Evolutionary conservation across 169 alveolate genomes (phyloP), one percentile per base, ranked within the genome.

Genomic region (Plasmodium adleri): DNA sequence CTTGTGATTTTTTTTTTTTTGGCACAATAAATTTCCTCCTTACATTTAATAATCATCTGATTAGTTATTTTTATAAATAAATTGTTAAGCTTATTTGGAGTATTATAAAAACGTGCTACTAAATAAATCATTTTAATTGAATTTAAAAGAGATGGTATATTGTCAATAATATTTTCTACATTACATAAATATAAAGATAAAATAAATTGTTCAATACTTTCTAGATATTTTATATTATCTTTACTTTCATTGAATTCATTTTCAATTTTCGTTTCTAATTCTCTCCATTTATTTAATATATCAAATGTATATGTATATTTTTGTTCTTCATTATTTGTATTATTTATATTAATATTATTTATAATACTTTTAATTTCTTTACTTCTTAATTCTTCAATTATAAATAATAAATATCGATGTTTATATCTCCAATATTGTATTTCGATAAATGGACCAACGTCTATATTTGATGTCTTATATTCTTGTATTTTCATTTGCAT

Each of bases 61-160:
- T 97, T 97, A 12, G 99, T 97, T 90, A 98, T 97, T 96, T 98
- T 98, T 59, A 97, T 97, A 95, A 98, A 97, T 72, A 98, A 93
- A 54, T 96, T 97, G 22, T 99, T 98, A 98, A 98, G 97, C 90
- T 98, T 95, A 74, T 97, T 98, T 59, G 98, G 97, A 56, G 99
- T 97, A 94, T 98, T 98, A 95, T 98, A 98, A 94, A 97, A 97
- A 70, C 99, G 96, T 22, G 99, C 99, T 80, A 98, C 98, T 52
- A 99, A 96, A 92, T 97, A 98, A 59, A 98, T 97, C 98, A 98
- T 97, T 90, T 97, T 97, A 20, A 98, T 95, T 1, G 99, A 96
- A 93, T 97, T 98, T 98, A 98, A 96, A 62, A 98, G 92, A 50
- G 99, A 98, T 80, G 98, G 98, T 2, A 98, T 95, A 22, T 97